A percentile compares a stretch with the other conserved stretches of the same genome.
phyloP scores from a whole-genome alignment of 1,284 basidiomycete genomes.

The Naganishia sp. region DNA sequence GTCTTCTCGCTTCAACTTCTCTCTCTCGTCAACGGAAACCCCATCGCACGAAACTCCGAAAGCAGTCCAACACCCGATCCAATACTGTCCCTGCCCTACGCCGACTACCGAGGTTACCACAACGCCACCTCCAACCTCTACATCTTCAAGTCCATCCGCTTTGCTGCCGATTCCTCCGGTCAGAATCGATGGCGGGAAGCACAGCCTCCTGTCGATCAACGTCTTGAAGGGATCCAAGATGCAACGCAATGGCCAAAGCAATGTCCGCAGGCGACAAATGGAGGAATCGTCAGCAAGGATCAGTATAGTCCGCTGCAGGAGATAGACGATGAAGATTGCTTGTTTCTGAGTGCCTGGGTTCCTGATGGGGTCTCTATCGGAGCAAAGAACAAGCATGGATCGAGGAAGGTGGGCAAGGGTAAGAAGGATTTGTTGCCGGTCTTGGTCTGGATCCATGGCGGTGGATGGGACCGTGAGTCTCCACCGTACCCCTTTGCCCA shows the following conservation, averaged over 20 bases:
- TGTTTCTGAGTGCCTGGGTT: constrained; percentile 52
- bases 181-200: constrained; percentile 34
- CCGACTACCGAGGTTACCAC: constrained; percentile 33
- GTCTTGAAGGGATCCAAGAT: constrained; percentile 20
- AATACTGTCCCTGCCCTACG: constrained; percentile 31
- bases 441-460: constrained; percentile 53
- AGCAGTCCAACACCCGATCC: background rate
- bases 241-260: constrained; percentile 31
- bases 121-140: constrained; percentile 33
- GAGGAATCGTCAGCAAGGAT: constrained; percentile 22
- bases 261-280: constrained; percentile 34
- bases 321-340: constrained; percentile 50
- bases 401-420: constrained; percentile 23
- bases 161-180: constrained; percentile 29
- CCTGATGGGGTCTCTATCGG: constrained; percentile 4
- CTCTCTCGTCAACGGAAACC: background rate
- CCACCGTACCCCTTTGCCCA: background rate
- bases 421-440: constrained; percentile 44
- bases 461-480: constrained; percentile 40
- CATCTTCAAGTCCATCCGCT: constrained; percentile 31
- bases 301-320: constrained; percentile 30
- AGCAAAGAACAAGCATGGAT: background rate
- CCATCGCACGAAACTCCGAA: background rate
- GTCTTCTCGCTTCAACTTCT: background rate
- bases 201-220: constrained; percentile 27